A percentile compares a stretch with the other conserved stretches of the same genome.
Conservation (phyloP, 164 flowering plant genomes). For the Sextonia rubra region DNA sequence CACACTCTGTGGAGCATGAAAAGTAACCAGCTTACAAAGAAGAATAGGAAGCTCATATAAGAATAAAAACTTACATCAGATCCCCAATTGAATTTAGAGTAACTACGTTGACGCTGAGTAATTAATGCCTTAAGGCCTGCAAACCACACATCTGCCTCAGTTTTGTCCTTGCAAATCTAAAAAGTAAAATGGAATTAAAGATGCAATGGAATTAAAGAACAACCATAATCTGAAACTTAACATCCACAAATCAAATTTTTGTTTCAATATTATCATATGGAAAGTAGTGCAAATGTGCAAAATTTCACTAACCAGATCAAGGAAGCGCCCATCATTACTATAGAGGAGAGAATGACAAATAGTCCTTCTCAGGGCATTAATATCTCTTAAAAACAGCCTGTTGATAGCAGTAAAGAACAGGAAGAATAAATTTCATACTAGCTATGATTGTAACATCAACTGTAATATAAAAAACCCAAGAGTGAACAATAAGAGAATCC, state of each 20-base stretch:
- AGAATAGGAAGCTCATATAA: no score
- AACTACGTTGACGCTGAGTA: constrained; percentile 40
- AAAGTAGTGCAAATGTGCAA: neutral
- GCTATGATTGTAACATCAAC: neutral
- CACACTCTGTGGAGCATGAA: no score
- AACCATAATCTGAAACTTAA: constrained; percentile 5
- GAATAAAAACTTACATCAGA: constrained; percentile 44
- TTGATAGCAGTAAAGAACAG: constrained; percentile 5
- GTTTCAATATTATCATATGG: neutral
- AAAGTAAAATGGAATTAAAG: no score
- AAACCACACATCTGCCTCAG: constrained; percentile 79
- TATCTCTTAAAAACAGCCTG: constrained; percentile 85
- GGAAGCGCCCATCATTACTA: constrained; percentile 75
- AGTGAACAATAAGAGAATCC: neutral
- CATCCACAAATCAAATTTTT: neutral
- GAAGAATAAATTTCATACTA: neutral
- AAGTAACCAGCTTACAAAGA: no score
- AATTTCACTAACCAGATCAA: constrained; percentile 69
- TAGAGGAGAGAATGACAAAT: constrained; percentile 87
- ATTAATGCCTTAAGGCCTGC: constrained; percentile 69
- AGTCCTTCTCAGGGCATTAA: constrained; percentile 85
- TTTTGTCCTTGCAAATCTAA: constrained; percentile 89
- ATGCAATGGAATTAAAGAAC: neutral
- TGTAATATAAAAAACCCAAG: neutral
- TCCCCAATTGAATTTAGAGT: constrained; percentile 41